These are phyloP conservation scores for Moesziomyces antarcticus DNA, from an alignment of 1,284 basidiomycete species.

Conservation along the genomic window DNA sequence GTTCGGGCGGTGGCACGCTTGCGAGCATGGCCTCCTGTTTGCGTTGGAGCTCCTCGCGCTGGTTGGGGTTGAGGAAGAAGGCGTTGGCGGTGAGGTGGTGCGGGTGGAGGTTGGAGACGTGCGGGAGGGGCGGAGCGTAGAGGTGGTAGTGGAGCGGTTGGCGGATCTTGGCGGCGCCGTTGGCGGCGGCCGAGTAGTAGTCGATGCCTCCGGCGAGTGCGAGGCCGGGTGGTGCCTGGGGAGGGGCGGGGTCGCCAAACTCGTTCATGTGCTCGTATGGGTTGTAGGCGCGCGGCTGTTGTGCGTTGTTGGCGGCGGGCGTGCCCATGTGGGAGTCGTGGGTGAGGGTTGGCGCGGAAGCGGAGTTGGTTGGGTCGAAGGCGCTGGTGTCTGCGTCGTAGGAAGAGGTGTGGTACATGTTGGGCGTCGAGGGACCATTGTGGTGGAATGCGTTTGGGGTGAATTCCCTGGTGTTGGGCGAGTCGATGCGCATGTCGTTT, in stretches of 20 bases:
- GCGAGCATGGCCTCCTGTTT: slow-evolving; percentile 80
- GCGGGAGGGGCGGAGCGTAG: slow-evolving; percentile 77
- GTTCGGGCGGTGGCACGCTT: slow-evolving; percentile 62
- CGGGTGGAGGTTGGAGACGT: slow-evolving; percentile 70
- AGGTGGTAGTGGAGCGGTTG: slow-evolving; percentile 85
- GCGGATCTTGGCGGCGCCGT: slow-evolving; percentile 44
- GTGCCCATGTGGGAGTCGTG: slow-evolving; percentile 28
- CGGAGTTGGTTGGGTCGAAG: slow-evolving; percentile 25
- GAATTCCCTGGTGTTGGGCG: slow-evolving; percentile 20
- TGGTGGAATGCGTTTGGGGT: slow-evolving; percentile 16
- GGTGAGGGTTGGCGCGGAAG: slow-evolving; percentile 1
- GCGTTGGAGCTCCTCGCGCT: slow-evolving; percentile 82
- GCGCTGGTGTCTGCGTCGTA: slow-evolving; percentile 29
- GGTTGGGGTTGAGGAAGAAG: slow-evolving; percentile 78
- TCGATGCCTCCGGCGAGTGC: slow-evolving; percentile 44
- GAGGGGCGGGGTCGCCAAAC: slow-evolving; percentile 47
- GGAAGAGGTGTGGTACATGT: slow-evolving; percentile 22
- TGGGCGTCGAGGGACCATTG: slow-evolving; percentile 26
- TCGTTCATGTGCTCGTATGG: slow-evolving; percentile 61
- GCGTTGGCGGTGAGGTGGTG: slow-evolving; percentile 69
- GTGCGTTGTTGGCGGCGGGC: slow-evolving; percentile 13
- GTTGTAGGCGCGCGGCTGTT: slow-evolving; percentile 41
- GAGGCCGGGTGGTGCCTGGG: slow-evolving; percentile 39
- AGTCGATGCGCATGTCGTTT: slow-evolving; percentile 30
- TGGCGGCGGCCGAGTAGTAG: slow-evolving; percentile 38